These are phyloP conservation scores for Dryadomyces quercivorus DNA, from an alignment of 2,329 filamentous ascomycete species.

Conservation along the genomic window DNA sequence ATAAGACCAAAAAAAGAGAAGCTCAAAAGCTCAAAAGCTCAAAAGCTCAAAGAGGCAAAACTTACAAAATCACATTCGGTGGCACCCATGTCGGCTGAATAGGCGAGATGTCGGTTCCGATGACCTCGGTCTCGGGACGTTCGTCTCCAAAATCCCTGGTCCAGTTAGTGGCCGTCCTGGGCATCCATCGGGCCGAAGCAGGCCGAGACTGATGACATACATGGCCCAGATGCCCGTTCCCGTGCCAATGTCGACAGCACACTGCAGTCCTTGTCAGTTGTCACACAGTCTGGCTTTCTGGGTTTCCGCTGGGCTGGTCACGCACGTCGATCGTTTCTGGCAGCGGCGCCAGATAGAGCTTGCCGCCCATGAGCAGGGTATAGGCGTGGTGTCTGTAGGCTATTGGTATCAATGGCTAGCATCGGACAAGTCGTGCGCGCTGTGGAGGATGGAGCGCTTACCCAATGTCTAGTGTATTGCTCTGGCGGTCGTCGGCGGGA, in stretches of 20 bases:
- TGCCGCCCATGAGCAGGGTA: slow-evolving; percentile 14
- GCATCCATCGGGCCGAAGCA: neutral
- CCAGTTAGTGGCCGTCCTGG: slow-evolving; percentile 11
- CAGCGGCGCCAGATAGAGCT: slow-evolving; percentile 16
- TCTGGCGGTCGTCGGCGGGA: slow-evolving; percentile 20
- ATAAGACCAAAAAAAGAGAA: neutral
- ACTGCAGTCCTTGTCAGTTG: slow-evolving; percentile 3
- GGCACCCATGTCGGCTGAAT: slow-evolving; percentile 15
- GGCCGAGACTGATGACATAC: slow-evolving; percentile 7
- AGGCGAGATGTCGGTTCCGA: slow-evolving; percentile 30
- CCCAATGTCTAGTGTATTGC: slow-evolving; percentile 19
- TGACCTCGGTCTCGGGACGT: slow-evolving; percentile 29
- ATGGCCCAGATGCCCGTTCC: slow-evolving; percentile 29
- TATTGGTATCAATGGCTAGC: too few species aligned
- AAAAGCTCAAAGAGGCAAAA: neutral
- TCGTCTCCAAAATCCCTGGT: slow-evolving; percentile 25
- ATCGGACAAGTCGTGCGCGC: neutral
- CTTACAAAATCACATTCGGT: slow-evolving; percentile 6
- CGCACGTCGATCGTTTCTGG: slow-evolving; percentile 6
- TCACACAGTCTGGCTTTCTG: too few species aligned
- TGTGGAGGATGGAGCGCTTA: slow-evolving; percentile 3
- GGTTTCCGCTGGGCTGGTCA: too few species aligned
- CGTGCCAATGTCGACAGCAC: slow-evolving; percentile 7
- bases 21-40: neutral
- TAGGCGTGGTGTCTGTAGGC: slow-evolving; percentile 15